A percentile compares a stretch with the other conserved stretches of the same genome.
Evolutionary conservation across 2,329 filamentous ascomycete species (phyloP).

Genomic region (Zymoseptoria tritici): DNA sequence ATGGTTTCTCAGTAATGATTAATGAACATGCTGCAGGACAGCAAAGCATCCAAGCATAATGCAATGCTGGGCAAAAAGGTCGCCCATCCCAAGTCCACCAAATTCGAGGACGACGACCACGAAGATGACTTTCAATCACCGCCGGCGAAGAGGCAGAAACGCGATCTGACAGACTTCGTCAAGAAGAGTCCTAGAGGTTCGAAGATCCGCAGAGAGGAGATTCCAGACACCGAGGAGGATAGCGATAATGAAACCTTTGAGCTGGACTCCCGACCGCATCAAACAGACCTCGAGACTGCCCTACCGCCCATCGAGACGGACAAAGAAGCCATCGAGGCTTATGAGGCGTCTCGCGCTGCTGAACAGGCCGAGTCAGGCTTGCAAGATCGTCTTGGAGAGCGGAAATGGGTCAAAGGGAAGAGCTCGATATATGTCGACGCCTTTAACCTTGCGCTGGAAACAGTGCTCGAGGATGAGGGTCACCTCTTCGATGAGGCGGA

Average conservation of each 20-base stretch:
- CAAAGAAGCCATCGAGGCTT: conserved; percentile 67
- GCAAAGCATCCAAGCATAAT: conserved; percentile 40
- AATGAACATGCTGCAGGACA: conserved; percentile 31
- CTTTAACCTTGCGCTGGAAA: conserved; percentile 86
- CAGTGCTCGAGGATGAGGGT: conserved; percentile 78
- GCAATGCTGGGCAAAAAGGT: conserved; percentile 40
- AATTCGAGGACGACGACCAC: conserved; percentile 32
- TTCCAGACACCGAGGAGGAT: conserved; percentile 28
- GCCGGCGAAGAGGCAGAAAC: conserved; percentile 37
- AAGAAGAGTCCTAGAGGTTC: conserved; percentile 20
- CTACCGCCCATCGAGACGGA: conserved; percentile 61
- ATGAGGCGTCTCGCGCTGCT: conserved; percentile 61
- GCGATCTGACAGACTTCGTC: conserved; percentile 17
- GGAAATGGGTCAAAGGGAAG: conserved; percentile 64
- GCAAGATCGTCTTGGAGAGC: conserved; percentile 48
- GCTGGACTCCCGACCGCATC: conserved; percentile 29
- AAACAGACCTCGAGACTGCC: conserved; percentile 64
- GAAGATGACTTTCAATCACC: conserved; percentile 29
- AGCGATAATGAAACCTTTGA: conserved; percentile 24
- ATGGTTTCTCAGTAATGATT: background rate
- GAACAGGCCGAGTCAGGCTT: conserved; percentile 36
- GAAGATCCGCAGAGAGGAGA: conserved; percentile 11
- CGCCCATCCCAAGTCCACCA: conserved; percentile 39
- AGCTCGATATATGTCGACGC: conserved; percentile 96
- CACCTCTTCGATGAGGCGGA: conserved; percentile 82